Conservation (phyloP, 2,329 filamentous ascomycete species). For the Aspergillus brunneoviolaceus region DNA sequence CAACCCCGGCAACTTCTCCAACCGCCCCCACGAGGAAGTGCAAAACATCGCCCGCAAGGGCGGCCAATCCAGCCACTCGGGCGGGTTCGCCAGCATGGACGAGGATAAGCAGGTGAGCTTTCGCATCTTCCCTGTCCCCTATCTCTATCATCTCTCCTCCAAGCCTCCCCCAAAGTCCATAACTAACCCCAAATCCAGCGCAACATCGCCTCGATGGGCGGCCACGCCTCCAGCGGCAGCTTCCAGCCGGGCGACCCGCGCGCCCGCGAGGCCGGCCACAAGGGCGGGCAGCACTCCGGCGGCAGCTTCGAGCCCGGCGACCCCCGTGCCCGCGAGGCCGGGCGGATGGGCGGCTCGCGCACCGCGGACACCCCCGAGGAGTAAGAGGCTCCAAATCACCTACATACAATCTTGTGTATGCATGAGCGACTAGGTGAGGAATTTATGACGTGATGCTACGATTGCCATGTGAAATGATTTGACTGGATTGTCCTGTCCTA, state of each 20-base stretch:
- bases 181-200: slow-evolving; percentile 32
- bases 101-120: slow-evolving; percentile 29
- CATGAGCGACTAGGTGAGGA: no score
- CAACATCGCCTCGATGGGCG: slow-evolving; percentile 57
- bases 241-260: slow-evolving; percentile 56
- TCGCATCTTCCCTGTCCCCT: no score
- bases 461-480: no score
- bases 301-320: slow-evolving; percentile 20
- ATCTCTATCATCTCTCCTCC: no score
- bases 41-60: slow-evolving; percentile 41
- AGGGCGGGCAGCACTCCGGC: slow-evolving; percentile 46
- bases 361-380: neutral
- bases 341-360: slow-evolving; percentile 14
- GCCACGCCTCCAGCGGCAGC: slow-evolving; percentile 53
- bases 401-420: no score
- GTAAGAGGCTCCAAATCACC: neutral
- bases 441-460: no score
- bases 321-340: slow-evolving; percentile 16
- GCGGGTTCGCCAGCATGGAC: slow-evolving; percentile 33
- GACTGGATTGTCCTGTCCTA: no score
- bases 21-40: slow-evolving; percentile 49
- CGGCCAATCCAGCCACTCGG: slow-evolving; percentile 31
- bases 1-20: slow-evolving; percentile 44
- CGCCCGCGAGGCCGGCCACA: slow-evolving; percentile 55
- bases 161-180: no score